Conservation (phyloP, 306 rosid genomes). For the Argentina anserina region DNA sequence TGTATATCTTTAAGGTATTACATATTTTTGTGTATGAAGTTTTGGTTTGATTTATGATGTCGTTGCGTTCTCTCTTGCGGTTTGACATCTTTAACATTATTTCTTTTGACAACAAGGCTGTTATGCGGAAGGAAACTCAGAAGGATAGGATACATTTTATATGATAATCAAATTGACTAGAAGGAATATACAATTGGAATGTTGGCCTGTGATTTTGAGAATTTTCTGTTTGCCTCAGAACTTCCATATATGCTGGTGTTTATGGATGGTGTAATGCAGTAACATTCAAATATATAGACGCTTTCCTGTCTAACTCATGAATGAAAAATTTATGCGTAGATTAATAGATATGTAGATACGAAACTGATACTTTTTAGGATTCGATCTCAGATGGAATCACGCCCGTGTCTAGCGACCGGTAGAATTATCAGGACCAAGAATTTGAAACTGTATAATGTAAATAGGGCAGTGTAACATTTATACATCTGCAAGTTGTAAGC, state of each 20-base stretch:
- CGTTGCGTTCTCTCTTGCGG: background rate
- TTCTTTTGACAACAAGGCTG: background rate
- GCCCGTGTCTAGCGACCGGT: background rate
- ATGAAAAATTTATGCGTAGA: background rate
- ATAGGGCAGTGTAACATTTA: background rate
- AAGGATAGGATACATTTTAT: background rate
- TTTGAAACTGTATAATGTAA: background rate
- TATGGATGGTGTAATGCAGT: background rate
- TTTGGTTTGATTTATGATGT: background rate
- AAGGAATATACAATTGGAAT: background rate
- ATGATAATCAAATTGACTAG: background rate
- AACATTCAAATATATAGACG: background rate
- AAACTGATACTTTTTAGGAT: background rate
- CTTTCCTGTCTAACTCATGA: background rate
- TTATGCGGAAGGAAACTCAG: background rate
- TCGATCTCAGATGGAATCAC: background rate
- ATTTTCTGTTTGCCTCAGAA: background rate
- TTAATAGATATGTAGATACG: too few species aligned
- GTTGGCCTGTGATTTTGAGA: background rate
- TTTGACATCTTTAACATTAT: background rate
- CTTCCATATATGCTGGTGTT: background rate
- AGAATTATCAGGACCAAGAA: background rate
- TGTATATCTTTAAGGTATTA: slow-evolving; percentile 92
- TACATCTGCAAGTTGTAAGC: background rate
- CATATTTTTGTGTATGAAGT: background rate